These are phyloP conservation scores for Grosmannia clavigera DNA, from an alignment of 2,329 filamentous ascomycete genomes.

Conservation along the genomic window DNA sequence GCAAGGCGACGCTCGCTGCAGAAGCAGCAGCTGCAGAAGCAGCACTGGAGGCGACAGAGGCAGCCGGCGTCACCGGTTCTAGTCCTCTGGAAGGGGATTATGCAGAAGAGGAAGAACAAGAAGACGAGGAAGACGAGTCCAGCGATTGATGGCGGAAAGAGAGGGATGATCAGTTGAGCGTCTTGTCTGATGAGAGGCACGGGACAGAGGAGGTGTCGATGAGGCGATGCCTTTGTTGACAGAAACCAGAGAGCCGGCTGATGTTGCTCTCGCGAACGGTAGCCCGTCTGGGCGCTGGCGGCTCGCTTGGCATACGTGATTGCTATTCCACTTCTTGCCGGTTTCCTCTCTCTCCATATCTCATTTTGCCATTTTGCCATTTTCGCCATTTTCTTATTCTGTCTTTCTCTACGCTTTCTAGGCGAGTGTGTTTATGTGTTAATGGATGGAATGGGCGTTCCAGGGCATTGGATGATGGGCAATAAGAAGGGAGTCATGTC, in stretches of 20 bases:
- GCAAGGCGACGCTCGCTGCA: constrained; percentile 12
- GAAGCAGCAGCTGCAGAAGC: background rate
- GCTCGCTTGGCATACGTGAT: too few relatives aligned
- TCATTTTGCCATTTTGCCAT: too few relatives aligned
- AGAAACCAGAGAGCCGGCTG: too few relatives aligned
- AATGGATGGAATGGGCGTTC: background rate
- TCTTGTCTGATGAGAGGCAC: too few relatives aligned
- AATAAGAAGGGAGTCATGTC: background rate
- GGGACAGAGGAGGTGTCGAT: too few relatives aligned
- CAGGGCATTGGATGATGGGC: background rate
- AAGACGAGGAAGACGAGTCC: background rate
- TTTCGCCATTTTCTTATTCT: too few relatives aligned
- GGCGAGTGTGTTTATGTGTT: background rate
- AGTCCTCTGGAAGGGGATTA: background rate
- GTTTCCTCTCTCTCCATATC: too few relatives aligned
- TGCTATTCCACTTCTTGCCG: too few relatives aligned
- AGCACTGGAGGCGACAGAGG: background rate
- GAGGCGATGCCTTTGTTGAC: too few relatives aligned
- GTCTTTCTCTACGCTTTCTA: background rate
- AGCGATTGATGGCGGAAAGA: background rate
- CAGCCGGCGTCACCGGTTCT: background rate
- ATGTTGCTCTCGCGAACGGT: too few relatives aligned
- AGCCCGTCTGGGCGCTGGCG: too few relatives aligned
- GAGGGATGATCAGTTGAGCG: too few relatives aligned
- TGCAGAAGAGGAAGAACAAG: background rate